These are phyloP conservation scores for Moringa oleifera DNA, from an alignment of 345 rosid species.

Conservation along the genomic window DNA sequence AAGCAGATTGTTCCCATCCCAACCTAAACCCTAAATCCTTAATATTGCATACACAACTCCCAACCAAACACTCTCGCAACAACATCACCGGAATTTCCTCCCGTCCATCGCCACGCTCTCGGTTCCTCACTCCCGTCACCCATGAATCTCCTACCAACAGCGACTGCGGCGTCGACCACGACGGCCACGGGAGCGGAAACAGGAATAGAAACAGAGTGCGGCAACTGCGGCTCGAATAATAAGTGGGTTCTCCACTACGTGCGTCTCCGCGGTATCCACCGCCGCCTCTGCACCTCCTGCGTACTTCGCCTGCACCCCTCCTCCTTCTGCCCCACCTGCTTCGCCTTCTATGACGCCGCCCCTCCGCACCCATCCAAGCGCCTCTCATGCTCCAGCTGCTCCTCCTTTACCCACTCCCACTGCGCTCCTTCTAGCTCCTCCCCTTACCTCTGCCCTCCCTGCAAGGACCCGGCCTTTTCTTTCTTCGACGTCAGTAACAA, in stretches of 20 bases:
- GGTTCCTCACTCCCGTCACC: neutral
- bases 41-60: no score
- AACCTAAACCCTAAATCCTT: neutral
- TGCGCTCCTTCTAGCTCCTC: constrained; percentile 37
- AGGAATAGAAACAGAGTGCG: constrained; percentile 23
- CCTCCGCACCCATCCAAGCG: constrained; percentile 49
- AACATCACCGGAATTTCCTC: constrained; percentile 1
- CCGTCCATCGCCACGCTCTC: neutral
- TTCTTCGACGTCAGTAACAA: constrained; percentile 24
- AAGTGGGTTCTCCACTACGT: constrained; percentile 46
- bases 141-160: constrained; percentile 8
- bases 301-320: constrained; percentile 58
- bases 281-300: constrained; percentile 71
- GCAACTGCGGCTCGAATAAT: constrained; percentile 34
- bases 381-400: constrained; percentile 48
- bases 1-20: no score
- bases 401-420: constrained; percentile 56
- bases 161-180: neutral
- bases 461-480: constrained; percentile 40
- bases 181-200: neutral
- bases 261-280: constrained; percentile 39
- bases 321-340: constrained; percentile 70
- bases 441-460: constrained; percentile 49
- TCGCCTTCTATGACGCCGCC: constrained; percentile 45
- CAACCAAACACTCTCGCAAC: neutral